A percentile compares a stretch with the other conserved stretches of the same genome.
Conservation (phyloP, 495 filamentous ascomycete species). For the Margaritispora aquatica region DNA sequence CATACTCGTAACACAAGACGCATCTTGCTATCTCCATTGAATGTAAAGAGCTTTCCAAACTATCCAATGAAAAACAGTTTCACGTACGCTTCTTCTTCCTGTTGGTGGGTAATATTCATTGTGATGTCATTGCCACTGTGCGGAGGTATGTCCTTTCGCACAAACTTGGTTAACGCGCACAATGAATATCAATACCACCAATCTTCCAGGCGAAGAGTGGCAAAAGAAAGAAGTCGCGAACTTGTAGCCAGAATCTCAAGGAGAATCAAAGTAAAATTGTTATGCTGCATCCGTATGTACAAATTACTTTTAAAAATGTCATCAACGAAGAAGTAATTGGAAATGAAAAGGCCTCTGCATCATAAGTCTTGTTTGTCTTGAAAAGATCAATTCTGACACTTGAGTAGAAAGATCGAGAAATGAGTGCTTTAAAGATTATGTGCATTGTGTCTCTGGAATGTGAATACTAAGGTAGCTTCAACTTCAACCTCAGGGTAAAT, state of each 20-base stretch:
- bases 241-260: too few species aligned
- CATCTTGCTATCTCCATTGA: neutral
- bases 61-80: neutral
- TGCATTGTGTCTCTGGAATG: too few species aligned
- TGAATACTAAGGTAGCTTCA: too few species aligned
- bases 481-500: neutral
- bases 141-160: neutral
- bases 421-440: neutral
- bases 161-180: neutral
- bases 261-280: too few species aligned
- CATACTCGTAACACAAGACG: too few species aligned
- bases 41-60: neutral
- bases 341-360: too few species aligned
- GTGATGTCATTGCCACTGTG: neutral
- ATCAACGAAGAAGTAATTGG: too few species aligned
- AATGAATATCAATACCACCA: neutral
- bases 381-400: too few species aligned
- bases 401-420: neutral
- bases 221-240: neutral
- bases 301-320: too few species aligned
- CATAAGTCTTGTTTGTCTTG: too few species aligned
- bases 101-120: neutral
- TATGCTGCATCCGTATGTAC: too few species aligned
- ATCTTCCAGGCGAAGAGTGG: neutral
- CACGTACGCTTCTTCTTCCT: too few species aligned